phyloP scores from a whole-genome alignment of 1,284 basidiomycete genomes.

The Cystobasidiaceae sp. region DNA sequence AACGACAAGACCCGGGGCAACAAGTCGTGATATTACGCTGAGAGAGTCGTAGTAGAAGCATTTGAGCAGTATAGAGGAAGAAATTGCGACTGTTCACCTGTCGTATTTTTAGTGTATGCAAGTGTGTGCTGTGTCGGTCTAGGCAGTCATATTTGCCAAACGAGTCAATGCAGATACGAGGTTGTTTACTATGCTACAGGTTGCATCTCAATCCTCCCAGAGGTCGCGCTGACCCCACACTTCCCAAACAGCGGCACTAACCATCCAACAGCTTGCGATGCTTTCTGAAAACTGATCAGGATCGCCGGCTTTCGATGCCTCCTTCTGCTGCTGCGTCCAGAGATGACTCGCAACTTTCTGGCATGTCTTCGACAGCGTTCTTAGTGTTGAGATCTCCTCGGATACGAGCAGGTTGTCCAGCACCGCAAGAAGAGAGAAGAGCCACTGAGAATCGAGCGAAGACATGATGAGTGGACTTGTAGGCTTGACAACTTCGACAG shows the following conservation, averaged over 20 bases:
- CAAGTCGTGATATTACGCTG: too few relatives aligned
- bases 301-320: conserved; percentile 31
- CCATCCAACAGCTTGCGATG: conserved; percentile 73
- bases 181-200: background rate
- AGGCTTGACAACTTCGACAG: background rate
- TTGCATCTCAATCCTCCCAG: conserved; percentile 57
- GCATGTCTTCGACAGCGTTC: conserved; percentile 70
- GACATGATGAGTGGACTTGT: conserved; percentile 52
- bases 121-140: background rate
- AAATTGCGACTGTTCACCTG: background rate
- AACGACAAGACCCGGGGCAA: too few relatives aligned
- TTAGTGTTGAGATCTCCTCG: conserved; percentile 70
- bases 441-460: conserved; percentile 69
- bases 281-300: conserved; percentile 47
- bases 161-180: background rate
- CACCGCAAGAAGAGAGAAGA: conserved; percentile 69
- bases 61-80: too few relatives aligned
- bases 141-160: background rate
- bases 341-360: conserved; percentile 53
- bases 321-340: conserved; percentile 35
- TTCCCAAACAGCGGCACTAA: conserved; percentile 64
- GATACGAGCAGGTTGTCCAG: conserved; percentile 67
- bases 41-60: too few relatives aligned
- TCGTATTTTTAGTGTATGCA: background rate
- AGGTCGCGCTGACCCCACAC: conserved; percentile 84